phyloP scores from a whole-genome alignment of 2,329 filamentous ascomycete species.

The Arthrobotrys sphaeroides region DNA sequence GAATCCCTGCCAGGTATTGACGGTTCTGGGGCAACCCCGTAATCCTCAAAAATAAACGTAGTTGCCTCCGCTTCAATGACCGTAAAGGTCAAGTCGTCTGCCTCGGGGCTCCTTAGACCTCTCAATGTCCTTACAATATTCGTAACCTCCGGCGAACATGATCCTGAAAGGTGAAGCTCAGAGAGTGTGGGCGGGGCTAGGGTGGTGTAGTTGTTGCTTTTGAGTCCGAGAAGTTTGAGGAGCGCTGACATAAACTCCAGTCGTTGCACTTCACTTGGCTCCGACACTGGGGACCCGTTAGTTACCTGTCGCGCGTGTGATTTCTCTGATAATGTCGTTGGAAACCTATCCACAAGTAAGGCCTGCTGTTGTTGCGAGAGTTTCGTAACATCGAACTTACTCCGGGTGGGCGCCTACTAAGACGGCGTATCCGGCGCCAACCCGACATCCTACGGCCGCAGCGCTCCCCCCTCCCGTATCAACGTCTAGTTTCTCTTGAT shows the following conservation, averaged over 20 bases:
- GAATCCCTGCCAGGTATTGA: slow-evolving; percentile 70
- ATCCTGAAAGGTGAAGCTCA: slow-evolving; percentile 79
- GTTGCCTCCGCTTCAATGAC: neutral
- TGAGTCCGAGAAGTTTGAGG: slow-evolving; percentile 81
- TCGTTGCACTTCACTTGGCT: slow-evolving; percentile 74
- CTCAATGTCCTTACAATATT: slow-evolving; percentile 65
- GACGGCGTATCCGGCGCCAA: slow-evolving; percentile 81
- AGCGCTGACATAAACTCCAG: slow-evolving; percentile 81
- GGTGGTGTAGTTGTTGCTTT: slow-evolving; percentile 67
- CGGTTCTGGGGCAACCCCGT: neutral
- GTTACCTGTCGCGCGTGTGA: slow-evolving; percentile 63
- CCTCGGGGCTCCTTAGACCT: neutral
- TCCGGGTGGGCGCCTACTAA: slow-evolving; percentile 92
- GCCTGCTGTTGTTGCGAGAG: slow-evolving; percentile 29
- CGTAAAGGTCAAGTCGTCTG: too few relatives aligned
- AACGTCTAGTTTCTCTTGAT: slow-evolving; percentile 77
- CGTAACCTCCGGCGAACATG: slow-evolving; percentile 74
- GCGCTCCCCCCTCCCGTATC: slow-evolving; percentile 78
- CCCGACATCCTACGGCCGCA: slow-evolving; percentile 82
- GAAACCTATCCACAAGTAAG: slow-evolving; percentile 71
- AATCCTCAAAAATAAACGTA: slow-evolving; percentile 1
- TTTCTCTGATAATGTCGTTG: slow-evolving; percentile 77
- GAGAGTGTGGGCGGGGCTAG: slow-evolving; percentile 72
- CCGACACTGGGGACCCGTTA: slow-evolving; percentile 72
- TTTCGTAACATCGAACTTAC: slow-evolving; percentile 66